Evolutionary conservation across 345 rosid species (phyloP), one percentile per base, ranked within the genome.

Genomic region (Eutrema yunnanense): DNA sequence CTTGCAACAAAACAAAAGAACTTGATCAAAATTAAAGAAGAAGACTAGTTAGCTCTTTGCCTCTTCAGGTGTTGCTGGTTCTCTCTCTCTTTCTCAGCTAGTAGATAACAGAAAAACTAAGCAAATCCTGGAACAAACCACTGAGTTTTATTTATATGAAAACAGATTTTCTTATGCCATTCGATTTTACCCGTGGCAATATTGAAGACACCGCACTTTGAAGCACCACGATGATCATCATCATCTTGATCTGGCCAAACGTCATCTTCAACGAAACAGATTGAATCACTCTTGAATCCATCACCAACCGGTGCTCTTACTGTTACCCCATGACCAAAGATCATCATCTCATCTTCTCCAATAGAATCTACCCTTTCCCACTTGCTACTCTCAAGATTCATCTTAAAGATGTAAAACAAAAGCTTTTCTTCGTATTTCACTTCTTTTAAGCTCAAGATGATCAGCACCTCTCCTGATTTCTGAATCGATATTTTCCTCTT

Each of bases 301-400:
- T 66, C 40, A 51, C 30, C 71, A 38, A 40, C 10, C 4, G 16
- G 71, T 7, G 40, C n/a, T 10, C 16, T 51, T 41, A 40, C 9
- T 9, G 32, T 67, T 53, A 27, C 16, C 1, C 41, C 52, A 67
- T 42, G 33, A 30, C 19, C 41, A 42, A 53, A 30, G 9, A 51
- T 9, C 5, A 65, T 6, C 71, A 66, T 51, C 59, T 65, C 59
- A 65, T 65, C 49, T 38, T 66, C 71, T 37, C 71, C 60, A 27
- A 51, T 51, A 26, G 71, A 51, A 1, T 22, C 0, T 3, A 65
- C 47, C 50, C 48, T 65, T 65, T 65, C 70, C 70, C 70, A 65
- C 9, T 50, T 37, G 1, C 4, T 8, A 65, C 57, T 22, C 58
- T 49, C 47, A 49, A 19, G 5, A 65, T 65, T 64, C 69, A 48